A percentile compares a stretch with the other conserved stretches of the same genome.
Evolutionary conservation across 2,329 filamentous ascomycete species (phyloP).

Genomic region (Alternaria sp.): DNA sequence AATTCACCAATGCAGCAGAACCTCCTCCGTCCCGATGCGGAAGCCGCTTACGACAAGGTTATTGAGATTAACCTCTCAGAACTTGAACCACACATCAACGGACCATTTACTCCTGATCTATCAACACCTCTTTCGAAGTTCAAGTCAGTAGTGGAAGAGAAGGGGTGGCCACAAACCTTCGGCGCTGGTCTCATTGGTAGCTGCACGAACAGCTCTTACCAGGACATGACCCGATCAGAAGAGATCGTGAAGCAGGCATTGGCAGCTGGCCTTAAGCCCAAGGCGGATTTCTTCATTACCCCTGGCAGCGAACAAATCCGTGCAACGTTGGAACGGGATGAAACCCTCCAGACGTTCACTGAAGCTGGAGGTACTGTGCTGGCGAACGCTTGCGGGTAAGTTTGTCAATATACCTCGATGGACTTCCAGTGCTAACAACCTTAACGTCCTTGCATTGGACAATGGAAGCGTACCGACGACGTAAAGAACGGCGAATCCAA

Average conservation of each 20-base stretch:
- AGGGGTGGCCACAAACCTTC: constrained; percentile 89
- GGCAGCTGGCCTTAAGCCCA: constrained; percentile 87
- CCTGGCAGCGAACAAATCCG: constrained; percentile 97
- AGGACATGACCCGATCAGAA: constrained; percentile 97
- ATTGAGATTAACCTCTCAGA: constrained; percentile 89
- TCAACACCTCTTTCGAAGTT: constrained; percentile 92
- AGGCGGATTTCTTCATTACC: constrained; percentile 92
- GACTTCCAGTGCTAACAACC: constrained; percentile 16
- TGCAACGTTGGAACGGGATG: constrained; percentile 88
- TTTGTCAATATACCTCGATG: constrained; percentile 1
- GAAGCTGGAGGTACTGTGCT: constrained; percentile 87
- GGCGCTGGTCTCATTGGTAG: constrained; percentile 95
- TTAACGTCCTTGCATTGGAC: constrained; percentile 77
- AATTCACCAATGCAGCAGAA: constrained; percentile 65
- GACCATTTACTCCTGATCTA: constrained; percentile 94
- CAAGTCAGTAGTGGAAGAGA: constrained; percentile 80
- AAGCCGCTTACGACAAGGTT: constrained; percentile 87
- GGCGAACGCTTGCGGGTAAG: constrained; percentile 82
- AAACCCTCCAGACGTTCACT: constrained; percentile 84
- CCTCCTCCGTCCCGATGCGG: constrained; percentile 78
- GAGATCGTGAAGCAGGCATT: constrained; percentile 90
- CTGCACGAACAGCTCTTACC: constrained; percentile 98
- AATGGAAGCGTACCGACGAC: constrained; percentile 92
- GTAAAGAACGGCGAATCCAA: constrained; percentile 86
- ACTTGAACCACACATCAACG: constrained; percentile 96